Base-by-base conservation (phyloP, 179 eudicot species). In the Nepenthes alata region DNA sequence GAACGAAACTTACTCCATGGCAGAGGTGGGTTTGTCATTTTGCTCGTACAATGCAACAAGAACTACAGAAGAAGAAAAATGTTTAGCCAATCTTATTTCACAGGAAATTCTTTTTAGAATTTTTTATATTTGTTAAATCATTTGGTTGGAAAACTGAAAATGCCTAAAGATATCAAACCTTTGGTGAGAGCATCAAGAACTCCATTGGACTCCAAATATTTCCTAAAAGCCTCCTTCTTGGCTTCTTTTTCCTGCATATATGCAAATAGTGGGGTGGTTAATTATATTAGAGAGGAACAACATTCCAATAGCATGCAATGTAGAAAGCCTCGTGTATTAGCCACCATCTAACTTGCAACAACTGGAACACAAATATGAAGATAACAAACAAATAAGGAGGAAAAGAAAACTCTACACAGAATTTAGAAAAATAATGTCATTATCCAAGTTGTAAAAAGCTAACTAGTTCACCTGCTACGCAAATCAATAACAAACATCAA, bases 31-130 rank as follows among this genome's bases (percentile, higher is more conserved):
- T 72, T 86, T 88, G 67, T 82, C 85, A 61, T 82, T 82, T 72
- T 88, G 96, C 77, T 91, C 97, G 55, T 91, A 91, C 60, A 91
- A 80, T 47, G 97, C 84, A 63, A 91, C 97, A 54, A 91, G 91
- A 65, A 85, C 97, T 91, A 53, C 73, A 35, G 67, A 67, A 59
- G 34, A 50, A 55, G 6, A 5, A 34, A 34, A 55, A 55, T 11
- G 41, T 6, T 4, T 35, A 34, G 45, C 11, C 14, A 35, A 36
- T 12, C 2, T 36, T n/a, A 57, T 57, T 25, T 4, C 11, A 35
- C 4, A 2, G 11, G 5, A 55, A 55, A 55, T 7, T 34, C 37
- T 35, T 4, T 10, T 45, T 11, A 5, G 11, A 45, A 6, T 45
- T 5, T 8, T 48, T 48, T 48, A 2, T 11, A 2, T 11, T 48